A percentile compares a stretch with the other conserved stretches of the same genome.
These are phyloP conservation scores for Zarea fungicola DNA, from an alignment of 2,329 filamentous ascomycete genomes.

Conservation along the genomic window DNA sequence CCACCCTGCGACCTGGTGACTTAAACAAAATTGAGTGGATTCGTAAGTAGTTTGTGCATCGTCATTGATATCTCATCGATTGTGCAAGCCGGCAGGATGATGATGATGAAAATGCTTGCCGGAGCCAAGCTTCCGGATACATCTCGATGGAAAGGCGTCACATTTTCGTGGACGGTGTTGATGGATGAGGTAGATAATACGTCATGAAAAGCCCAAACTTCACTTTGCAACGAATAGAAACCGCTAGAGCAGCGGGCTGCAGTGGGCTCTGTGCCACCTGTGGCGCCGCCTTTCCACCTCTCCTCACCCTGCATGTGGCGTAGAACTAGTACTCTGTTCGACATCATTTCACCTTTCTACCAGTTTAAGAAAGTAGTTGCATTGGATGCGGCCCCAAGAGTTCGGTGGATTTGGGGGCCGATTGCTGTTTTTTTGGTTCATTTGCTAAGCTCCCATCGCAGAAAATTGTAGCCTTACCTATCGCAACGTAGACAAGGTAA, in stretches of 20 bases:
- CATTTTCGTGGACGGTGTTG: background rate
- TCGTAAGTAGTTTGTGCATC: background rate
- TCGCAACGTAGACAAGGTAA: too few species aligned
- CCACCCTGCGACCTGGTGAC: background rate
- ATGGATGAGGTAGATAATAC: slow-evolving; percentile 9
- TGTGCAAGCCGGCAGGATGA: background rate
- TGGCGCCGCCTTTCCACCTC: background rate
- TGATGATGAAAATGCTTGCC: background rate
- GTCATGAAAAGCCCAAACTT: background rate
- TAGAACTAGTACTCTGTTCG: too few species aligned
- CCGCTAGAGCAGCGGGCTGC: background rate
- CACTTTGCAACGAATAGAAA: slow-evolving; percentile 1
- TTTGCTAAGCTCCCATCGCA: too few species aligned
- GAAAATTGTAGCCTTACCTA: too few species aligned
- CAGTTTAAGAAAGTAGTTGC: too few species aligned
- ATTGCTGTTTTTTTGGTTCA: too few species aligned
- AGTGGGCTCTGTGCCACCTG: slow-evolving; percentile 10
- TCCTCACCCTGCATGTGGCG: slow-evolving; percentile 7
- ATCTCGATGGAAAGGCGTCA: slow-evolving; percentile 11
- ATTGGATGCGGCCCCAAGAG: too few species aligned
- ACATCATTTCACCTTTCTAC: too few species aligned
- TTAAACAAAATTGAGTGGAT: background rate
- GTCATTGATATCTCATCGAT: slow-evolving; percentile 8
- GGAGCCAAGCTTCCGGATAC: slow-evolving; percentile 11
- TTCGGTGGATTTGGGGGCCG: too few species aligned